These are phyloP conservation scores for Aspergillus conjunctus DNA, from an alignment of 495 filamentous ascomycete genomes.

Conservation along the genomic window DNA sequence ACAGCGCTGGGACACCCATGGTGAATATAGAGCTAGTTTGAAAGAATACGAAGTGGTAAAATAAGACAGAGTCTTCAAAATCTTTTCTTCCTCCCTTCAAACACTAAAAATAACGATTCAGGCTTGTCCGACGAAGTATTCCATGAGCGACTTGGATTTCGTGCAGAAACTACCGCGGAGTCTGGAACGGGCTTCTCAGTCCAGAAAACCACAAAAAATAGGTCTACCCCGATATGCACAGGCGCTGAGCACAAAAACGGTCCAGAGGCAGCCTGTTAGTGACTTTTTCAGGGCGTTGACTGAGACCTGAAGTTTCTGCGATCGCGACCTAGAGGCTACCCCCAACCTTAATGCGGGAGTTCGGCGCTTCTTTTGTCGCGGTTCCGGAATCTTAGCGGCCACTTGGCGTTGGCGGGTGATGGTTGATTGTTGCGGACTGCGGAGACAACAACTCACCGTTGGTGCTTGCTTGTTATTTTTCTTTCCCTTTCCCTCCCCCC, in stretches of 20 bases:
- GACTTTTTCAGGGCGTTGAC: neutral
- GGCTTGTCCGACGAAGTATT: slow-evolving; percentile 14
- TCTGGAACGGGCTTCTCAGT: neutral
- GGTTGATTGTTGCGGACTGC: slow-evolving; percentile 4
- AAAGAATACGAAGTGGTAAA: slow-evolving; percentile 1
- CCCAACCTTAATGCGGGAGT: slow-evolving; percentile 11
- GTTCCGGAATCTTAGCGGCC: slow-evolving; percentile 29
- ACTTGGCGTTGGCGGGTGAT: slow-evolving; percentile 21
- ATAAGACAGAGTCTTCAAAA: slow-evolving; percentile 11
- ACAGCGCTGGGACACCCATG: slow-evolving; percentile 95
- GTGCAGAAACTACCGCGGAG: slow-evolving; percentile 7
- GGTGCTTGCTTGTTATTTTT: neutral
- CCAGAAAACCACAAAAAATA: slow-evolving; percentile 3
- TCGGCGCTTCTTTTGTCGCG: slow-evolving; percentile 34
- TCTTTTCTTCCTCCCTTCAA: neutral
- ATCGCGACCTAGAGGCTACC: slow-evolving; percentile 19
- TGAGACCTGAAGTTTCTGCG: slow-evolving; percentile 26
- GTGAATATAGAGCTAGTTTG: slow-evolving; percentile 32
- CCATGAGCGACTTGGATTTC: slow-evolving; percentile 21
- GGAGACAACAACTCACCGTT: slow-evolving; percentile 28
- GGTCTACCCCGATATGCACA: neutral
- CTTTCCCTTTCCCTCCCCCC: neutral
- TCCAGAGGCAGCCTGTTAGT: slow-evolving; percentile 12
- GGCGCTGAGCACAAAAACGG: slow-evolving; percentile 9
- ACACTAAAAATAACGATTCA: slow-evolving; percentile 11